Conservation (phyloP, 108 stramenopile genomes). For the Aureococcus anophagefferens region DNA sequence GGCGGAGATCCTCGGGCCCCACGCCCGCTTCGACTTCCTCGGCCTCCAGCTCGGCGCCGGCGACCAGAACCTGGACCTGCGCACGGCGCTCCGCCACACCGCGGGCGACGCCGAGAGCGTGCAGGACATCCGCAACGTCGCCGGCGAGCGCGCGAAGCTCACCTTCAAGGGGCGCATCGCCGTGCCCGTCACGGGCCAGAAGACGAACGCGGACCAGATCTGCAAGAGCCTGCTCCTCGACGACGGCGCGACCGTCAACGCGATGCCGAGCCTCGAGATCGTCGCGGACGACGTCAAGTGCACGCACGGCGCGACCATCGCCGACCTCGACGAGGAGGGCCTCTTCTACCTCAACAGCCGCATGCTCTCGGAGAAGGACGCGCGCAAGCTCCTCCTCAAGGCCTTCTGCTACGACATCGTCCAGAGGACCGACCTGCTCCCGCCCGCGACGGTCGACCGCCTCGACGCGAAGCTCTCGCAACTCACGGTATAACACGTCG, state of each 20-base stretch:
- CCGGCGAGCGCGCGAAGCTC: conserved; percentile 68
- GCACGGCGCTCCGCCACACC: conserved; percentile 79
- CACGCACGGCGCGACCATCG: conserved; percentile 88
- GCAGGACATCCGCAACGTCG: conserved; percentile 82
- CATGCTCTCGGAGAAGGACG: conserved; percentile 57
- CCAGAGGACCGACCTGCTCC: neutral
- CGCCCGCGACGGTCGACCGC: too few species aligned
- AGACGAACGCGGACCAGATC: conserved; percentile 78
- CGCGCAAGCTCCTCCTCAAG: conserved; percentile 73
- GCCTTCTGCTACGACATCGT: conserved; percentile 37
- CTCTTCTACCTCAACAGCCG: conserved; percentile 80
- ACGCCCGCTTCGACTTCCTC: conserved; percentile 50
- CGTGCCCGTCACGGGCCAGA: conserved; percentile 81
- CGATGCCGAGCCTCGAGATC: conserved; percentile 84
- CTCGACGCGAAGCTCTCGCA: too few species aligned
- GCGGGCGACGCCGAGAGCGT: conserved; percentile 61
- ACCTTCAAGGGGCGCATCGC: conserved; percentile 84
- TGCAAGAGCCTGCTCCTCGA: conserved; percentile 72
- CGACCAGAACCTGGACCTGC: conserved; percentile 67
- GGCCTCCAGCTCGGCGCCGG: conserved; percentile 69
- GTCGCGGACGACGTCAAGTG: conserved; percentile 89
- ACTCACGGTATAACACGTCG: too few species aligned
- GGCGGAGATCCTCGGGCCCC: conserved; percentile 49
- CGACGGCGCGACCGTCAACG: conserved; percentile 67
- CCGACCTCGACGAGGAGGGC: conserved; percentile 84